Base-by-base conservation (phyloP, 1,284 basidiomycete genomes). In the Ceratobasidium sp. region DNA sequence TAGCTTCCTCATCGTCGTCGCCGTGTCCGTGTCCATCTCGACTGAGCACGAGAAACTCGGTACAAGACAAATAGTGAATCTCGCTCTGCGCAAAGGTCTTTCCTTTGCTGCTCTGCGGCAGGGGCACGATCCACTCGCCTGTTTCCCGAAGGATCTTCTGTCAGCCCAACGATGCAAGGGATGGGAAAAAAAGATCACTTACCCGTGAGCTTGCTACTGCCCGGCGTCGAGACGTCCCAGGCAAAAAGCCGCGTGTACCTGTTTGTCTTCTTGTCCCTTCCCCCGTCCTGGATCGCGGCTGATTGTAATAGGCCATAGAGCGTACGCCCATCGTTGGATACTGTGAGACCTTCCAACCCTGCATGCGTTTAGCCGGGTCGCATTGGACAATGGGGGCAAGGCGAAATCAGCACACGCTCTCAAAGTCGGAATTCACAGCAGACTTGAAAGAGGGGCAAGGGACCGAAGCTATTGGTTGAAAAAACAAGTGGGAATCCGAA, bases 271-370 rank as follows among this genome's bases (percentile, higher is more conserved):
- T 88, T 87, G 77, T 86, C 84, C 68, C 82, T 82, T 1, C 89
- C 90, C 18, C 90, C 90, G 79, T 93, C 92, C 80, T 93, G 91
- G 8, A 91, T 87, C 0, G 89, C 88, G 2, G 90, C 91, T 12
- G 88, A 87, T 80, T 93, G 92, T 0, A 93, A 86, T 79, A 92
- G 87, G 0, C 88, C 90, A 80, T 90, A 93, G 0, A 93, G 85
- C 2, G 86, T 88, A 14, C 83, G 83, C 6, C 88, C 89, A 8
- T 84, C 82, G 12, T 86, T 82, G 75, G 90, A 88, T 2, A 89
- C 78, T 0, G 91, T 90, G n/a, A 93, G 85, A 10, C 89, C 89
- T 82, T 93, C 91, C 74, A 92, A 89, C 3, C 91, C 91, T 90
- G 50, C 35, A 54, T 30, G 57, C 46, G 71, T 74, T 35, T 23